These are phyloP conservation scores for Hemisphaericaspora nanyangensis DNA, from an alignment of 805 yeast species.

Conservation along the genomic window DNA sequence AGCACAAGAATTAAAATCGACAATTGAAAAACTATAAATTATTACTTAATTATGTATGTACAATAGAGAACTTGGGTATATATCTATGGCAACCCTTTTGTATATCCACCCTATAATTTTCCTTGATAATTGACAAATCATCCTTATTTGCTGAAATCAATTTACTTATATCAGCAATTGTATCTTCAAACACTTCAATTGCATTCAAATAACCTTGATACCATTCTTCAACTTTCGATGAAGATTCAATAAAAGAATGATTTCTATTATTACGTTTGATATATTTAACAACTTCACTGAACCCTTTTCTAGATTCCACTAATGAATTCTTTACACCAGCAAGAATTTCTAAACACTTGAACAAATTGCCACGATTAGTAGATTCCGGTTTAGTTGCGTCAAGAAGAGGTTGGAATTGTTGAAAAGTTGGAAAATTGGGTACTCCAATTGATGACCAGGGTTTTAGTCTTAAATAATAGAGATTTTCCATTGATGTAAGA, in stretches of 20 bases:
- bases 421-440: constrained; percentile 59
- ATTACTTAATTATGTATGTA: constrained; percentile 1
- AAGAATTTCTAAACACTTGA: constrained; percentile 7
- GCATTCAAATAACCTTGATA: constrained; percentile 15
- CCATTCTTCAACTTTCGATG: constrained; percentile 13
- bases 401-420: constrained; percentile 22
- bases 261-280: constrained; percentile 5
- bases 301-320: not conserved
- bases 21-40: constrained; percentile 4
- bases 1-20: constrained; percentile 4
- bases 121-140: constrained; percentile 3
- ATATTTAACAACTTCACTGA: constrained; percentile 1
- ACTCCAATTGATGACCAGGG: constrained; percentile 77
- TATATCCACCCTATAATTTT: constrained; percentile 9
- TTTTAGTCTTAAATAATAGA: constrained; percentile 58
- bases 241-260: not conserved
- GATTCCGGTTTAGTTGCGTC: constrained; percentile 2
- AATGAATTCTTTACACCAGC: constrained; percentile 2
- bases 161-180: constrained; percentile 3
- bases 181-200: constrained; percentile 11
- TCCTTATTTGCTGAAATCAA: constrained; percentile 4
- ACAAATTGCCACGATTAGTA: constrained; percentile 3
- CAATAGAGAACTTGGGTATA: constrained; percentile 19
- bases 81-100: constrained; percentile 19
- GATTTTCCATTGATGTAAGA: constrained; percentile 18